These are phyloP conservation scores for Aurantiochytrium sp. DNA, from an alignment of 108 stramenopile species.

Conservation along the genomic window DNA sequence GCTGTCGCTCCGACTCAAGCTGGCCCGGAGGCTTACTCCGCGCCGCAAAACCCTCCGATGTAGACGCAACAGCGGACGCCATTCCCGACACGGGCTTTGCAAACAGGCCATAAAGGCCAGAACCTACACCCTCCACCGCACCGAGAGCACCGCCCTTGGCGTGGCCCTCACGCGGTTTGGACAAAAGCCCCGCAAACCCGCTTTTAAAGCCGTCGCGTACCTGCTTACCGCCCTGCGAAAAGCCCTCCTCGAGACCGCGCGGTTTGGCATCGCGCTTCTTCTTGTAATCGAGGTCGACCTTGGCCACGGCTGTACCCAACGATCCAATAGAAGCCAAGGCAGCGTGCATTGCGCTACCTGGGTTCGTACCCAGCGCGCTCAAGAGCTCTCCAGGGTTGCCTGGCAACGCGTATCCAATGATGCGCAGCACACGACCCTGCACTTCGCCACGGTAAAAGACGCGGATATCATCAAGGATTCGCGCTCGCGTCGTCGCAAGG, in stretches of 20 bases:
- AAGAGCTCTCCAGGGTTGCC: conserved; percentile 2
- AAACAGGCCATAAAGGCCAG: neutral
- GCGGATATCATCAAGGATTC: neutral
- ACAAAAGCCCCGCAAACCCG: neutral
- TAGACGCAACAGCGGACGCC: neutral
- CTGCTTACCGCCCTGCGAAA: neutral
- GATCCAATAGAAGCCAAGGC: neutral
- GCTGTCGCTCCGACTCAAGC: neutral
- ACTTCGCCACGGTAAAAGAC: neutral
- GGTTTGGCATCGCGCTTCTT: neutral
- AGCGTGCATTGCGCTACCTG: neutral
- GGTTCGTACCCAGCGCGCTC: neutral
- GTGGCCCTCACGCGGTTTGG: neutral
- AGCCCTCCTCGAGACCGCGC: neutral
- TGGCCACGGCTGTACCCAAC: neutral
- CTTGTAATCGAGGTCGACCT: neutral
- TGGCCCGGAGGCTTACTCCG: neutral
- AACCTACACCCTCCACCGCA: neutral
- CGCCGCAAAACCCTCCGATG: neutral
- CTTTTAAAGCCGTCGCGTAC: neutral
- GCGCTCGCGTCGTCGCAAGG: neutral
- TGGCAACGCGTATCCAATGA: neutral
- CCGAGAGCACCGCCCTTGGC: neutral
- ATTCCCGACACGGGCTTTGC: neutral
- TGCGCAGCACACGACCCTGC: neutral